Evolutionary conservation across 495 filamentous ascomycete species (phyloP), one percentile per base, ranked within the genome.

Genomic region (Penicilliopsis zonata): DNA sequence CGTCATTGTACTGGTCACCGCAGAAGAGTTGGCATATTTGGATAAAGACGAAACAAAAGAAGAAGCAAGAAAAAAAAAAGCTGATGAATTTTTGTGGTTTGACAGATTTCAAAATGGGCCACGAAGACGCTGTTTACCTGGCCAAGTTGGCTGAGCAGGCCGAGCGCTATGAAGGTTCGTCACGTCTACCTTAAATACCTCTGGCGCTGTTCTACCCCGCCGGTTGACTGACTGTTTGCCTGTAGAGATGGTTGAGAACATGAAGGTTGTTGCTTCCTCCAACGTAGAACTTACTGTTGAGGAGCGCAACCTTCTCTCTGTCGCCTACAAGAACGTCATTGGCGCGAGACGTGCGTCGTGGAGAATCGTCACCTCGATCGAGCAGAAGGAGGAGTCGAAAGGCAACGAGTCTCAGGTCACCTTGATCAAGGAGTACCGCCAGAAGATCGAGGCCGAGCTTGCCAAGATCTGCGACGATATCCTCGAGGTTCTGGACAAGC

Each of bases 331-430:
- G 84, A 98, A 98, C 70, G 90, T 98, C 59, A 94, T 98, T 56
- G 90, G 90, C 63, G 87, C 90, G 44, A 79, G 90, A 55, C 88
- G 90, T 80, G 90, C 90, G 37, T 96, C 92, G 39, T 98, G 90
- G 90, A 84, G 90, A 71, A 98, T 98, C 59, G 87, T 98, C 54
- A 94, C 90, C 59, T 96, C 92, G 38, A 98, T 98, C 58, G 90
- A 98, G 76, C 90, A 98, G 72, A 98, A 98, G 79, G 90, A 98
- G 69, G 90, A 98, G 69, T 93, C 88, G 52, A 98, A 98, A 78
- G 90, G 92, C 72, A 94, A 94, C 65, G 78, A 87, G 43, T 67
- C 73, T 42, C 90, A 98, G 67, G 90, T 96, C 44, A 54, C 67
- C 44, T 69, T 94, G 39, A 98, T 98, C 72, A 95, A 95, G 77